Evolutionary conservation across 495 filamentous ascomycete species (phyloP).

Genomic region (Talaromyces nanjingensis): DNA sequence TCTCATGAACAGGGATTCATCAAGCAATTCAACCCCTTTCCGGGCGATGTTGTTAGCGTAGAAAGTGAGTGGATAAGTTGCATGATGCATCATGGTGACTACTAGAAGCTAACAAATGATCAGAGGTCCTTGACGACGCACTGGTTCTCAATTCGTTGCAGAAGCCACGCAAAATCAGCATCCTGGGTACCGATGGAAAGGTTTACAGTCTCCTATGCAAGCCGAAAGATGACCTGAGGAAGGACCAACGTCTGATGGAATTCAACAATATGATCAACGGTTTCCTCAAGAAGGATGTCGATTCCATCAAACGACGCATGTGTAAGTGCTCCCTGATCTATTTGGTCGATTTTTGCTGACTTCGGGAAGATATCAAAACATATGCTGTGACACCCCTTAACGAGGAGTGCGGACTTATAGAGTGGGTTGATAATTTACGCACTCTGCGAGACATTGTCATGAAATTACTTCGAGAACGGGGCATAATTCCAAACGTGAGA

Average conservation of each 20-base stretch:
- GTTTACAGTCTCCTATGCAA: constrained; percentile 89
- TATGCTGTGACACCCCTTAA: constrained; percentile 95
- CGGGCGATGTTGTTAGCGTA: constrained; percentile 56
- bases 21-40: constrained; percentile 75
- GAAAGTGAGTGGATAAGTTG: constrained; percentile 27
- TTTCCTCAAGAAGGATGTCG: constrained; percentile 81
- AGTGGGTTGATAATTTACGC: constrained; percentile 97
- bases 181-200: constrained; percentile 80
- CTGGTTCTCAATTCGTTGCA: constrained; percentile 86
- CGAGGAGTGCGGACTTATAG: constrained; percentile 94
- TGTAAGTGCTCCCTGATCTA: constrained; percentile 33
- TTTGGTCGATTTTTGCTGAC: constrained; percentile 12
- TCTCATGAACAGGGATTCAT: constrained; percentile 60
- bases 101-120: constrained; percentile 3
- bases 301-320: constrained; percentile 75
- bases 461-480: constrained; percentile 63
- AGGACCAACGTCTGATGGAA: constrained; percentile 97
- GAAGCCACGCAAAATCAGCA: constrained; percentile 83
- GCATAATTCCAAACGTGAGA: constrained; percentile 46
- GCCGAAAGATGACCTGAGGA: constrained; percentile 94
- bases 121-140: constrained; percentile 73
- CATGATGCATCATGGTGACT: constrained; percentile 29
- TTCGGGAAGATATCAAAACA: constrained; percentile 73
- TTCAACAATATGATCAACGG: constrained; percentile 98
- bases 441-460: constrained; percentile 89